phyloP scores from a whole-genome alignment of 2,329 filamentous ascomycete genomes.

The Sclerotinia subarctica region DNA sequence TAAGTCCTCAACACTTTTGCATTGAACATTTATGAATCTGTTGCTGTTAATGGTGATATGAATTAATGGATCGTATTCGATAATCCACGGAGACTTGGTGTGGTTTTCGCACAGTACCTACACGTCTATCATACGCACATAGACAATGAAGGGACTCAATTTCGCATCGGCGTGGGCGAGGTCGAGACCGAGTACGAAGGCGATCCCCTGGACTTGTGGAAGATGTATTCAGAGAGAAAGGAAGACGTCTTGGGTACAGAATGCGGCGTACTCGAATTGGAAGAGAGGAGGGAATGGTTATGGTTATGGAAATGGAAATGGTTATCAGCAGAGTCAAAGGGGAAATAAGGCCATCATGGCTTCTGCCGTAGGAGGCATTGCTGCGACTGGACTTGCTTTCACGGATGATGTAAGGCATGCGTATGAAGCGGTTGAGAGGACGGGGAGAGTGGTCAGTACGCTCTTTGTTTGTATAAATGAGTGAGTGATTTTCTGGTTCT shows the following conservation, averaged over 20 bases:
- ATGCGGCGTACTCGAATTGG: slow-evolving; percentile 12
- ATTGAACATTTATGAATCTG: slow-evolving; percentile 17
- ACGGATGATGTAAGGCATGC: slow-evolving; percentile 70
- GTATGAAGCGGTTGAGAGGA: slow-evolving; percentile 72
- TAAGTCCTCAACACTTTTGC: slow-evolving; percentile 21
- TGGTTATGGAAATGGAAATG: slow-evolving; percentile 14
- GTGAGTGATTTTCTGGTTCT: slow-evolving; percentile 49
- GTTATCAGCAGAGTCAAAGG: slow-evolving; percentile 5
- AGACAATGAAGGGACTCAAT: slow-evolving; percentile 33
- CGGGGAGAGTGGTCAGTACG: slow-evolving; percentile 71
- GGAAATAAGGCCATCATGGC: slow-evolving; percentile 22
- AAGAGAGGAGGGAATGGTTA: slow-evolving; percentile 20
- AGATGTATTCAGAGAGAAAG: slow-evolving; percentile 25
- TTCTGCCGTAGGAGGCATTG: slow-evolving; percentile 31
- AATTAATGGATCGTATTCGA: slow-evolving; percentile 8
- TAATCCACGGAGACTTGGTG: slow-evolving; percentile 4
- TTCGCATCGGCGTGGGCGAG: slow-evolving; percentile 25
- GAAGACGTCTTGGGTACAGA: slow-evolving; percentile 1
- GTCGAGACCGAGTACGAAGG: slow-evolving; percentile 5
- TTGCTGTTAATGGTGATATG: not conserved
- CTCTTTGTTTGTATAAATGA: slow-evolving; percentile 84
- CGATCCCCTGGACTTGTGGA: slow-evolving; percentile 33
- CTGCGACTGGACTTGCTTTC: slow-evolving; percentile 47
- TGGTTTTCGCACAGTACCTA: not conserved
- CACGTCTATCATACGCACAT: not conserved